These are phyloP conservation scores for Termitomyces sp. DNA, from an alignment of 768 basidiomycete species.

Conservation along the genomic window DNA sequence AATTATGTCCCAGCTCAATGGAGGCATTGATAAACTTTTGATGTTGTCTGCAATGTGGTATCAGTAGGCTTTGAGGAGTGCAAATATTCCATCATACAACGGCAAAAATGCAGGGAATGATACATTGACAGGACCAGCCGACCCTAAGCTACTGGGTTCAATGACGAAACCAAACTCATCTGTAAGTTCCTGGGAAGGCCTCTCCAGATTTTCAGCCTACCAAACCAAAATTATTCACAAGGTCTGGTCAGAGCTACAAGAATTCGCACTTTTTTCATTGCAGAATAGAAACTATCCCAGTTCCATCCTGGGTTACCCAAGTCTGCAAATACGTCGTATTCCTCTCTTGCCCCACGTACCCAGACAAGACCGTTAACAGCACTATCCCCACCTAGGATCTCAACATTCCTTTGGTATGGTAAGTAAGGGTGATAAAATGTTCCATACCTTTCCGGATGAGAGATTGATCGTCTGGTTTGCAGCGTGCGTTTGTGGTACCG, in stretches of 20 bases:
- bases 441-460: slow-evolving; percentile 21
- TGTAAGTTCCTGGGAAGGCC: slow-evolving; percentile 14
- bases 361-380: slow-evolving; percentile 32
- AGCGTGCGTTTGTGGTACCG: slow-evolving; percentile 18
- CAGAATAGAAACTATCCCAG: slow-evolving; percentile 26
- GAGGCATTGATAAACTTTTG: slow-evolving; percentile 24
- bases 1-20: slow-evolving; percentile 23
- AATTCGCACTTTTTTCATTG: slow-evolving; percentile 24
- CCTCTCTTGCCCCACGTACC: slow-evolving; percentile 22
- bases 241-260: background rate
- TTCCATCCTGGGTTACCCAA: slow-evolving; percentile 28
- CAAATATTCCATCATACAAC: slow-evolving; percentile 13
- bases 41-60: slow-evolving; percentile 17
- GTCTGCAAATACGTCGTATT: slow-evolving; percentile 23
- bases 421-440: background rate
- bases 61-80: background rate
- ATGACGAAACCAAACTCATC: slow-evolving; percentile 19
- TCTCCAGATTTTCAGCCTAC: slow-evolving; percentile 22
- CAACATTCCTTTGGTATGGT: too few species aligned
- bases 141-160: slow-evolving; percentile 17
- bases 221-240: background rate
- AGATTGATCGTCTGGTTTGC: slow-evolving; percentile 18
- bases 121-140: slow-evolving; percentile 20
- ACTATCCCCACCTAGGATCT: slow-evolving; percentile 30
- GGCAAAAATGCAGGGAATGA: slow-evolving; percentile 25